Base-by-base conservation (phyloP, 805 yeast genomes). In the Monosporozyma aerobia region DNA sequence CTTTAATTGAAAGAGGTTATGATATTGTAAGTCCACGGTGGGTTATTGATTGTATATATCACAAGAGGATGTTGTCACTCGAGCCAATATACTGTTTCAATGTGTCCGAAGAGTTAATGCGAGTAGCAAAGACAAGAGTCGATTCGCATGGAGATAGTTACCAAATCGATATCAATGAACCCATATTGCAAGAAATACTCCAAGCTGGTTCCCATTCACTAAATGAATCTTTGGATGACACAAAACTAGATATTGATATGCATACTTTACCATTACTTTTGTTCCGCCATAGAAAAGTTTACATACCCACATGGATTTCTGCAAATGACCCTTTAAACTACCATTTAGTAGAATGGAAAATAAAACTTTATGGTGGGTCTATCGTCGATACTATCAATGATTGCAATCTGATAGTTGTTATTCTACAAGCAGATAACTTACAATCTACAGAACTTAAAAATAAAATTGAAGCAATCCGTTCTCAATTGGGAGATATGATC, bases 131-230 rank as follows among this genome's bases (percentile, higher is more conserved):
- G 3, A 52, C 52, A 2, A 73, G 78, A 48, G 74, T 77, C 0
- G 95, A 90, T 61, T 57, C 57, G 14, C 80, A 62, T 62, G 90
- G 90, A 0, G 88, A 85, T 62, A 82, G 94, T 54, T 80, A 70
- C 55, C 68, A 53, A 30, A 52, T 53, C 10, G 11, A 23, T 4
- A 49, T 57, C n/a, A 45, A 22, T 14, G 43, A 47, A 23, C 19
- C 16, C 13, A 9, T 14, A 13, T 32, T 46, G 22, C 32, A 47
- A 23, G 49, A 47, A 47, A 22, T 47, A 3, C 11, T 35, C 14
- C 43, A 32, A 16, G 19, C 13, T 5, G 35, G 43, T 13, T 22
- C 30, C 5, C 45, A 23, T 41, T 41, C 30, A 8, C 35, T 23
- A 44, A 5, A 11, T 9, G 14, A 22, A 22, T 19, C 30, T 27